Evolutionary conservation across 495 filamentous ascomycete species (phyloP), one percentile per base, ranked within the genome.

Genomic region (Cercophora scortea): DNA sequence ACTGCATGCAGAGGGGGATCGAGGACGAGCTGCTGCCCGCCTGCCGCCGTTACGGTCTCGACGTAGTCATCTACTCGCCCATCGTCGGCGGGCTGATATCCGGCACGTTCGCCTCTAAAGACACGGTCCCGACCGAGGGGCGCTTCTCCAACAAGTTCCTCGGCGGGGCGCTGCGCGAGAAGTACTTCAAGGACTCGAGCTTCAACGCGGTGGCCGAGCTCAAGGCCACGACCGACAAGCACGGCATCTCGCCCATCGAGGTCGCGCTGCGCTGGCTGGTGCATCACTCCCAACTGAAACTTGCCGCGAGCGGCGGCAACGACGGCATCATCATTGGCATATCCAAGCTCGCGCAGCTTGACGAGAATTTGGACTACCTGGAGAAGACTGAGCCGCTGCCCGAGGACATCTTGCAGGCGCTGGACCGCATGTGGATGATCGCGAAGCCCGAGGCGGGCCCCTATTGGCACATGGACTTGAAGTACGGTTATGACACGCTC

Each of bases 1-100:
- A 82, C 60, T 70, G 70, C 45, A 74, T 87, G 34, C 79, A 69
- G 19, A 82, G 88, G 18, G 80, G 76, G 10, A 82, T 92, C 49
- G 88, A 91, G 66, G 66, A 75, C 32, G 89, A 93, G 62, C 73
- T 92, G 4, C 76, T 93, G 40, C 83, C 80, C 4, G 82, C 80
- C 17, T 92, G 87, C 56, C 78, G 80, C 17, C 80, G 86, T 11
- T 92, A 90, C 57, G 84, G 86, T 0, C 73, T 94, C 32, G 85
- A 88, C 49, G 77, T 93, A 32, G 86, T 91, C 34, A 70, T 88
- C 32, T 93, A 92, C 66, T 89, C 88, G 61, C 89, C 89, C 6
- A 72, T 86, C 44, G 87, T 83, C 5, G 88, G 87, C 5, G 89
- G 89, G 0, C 67, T 92, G 38, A 82, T 93, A 53, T 80, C 83